phyloP scores from a whole-genome alignment of 441 rosid species.

The Bocquillonia castaneifolia region DNA sequence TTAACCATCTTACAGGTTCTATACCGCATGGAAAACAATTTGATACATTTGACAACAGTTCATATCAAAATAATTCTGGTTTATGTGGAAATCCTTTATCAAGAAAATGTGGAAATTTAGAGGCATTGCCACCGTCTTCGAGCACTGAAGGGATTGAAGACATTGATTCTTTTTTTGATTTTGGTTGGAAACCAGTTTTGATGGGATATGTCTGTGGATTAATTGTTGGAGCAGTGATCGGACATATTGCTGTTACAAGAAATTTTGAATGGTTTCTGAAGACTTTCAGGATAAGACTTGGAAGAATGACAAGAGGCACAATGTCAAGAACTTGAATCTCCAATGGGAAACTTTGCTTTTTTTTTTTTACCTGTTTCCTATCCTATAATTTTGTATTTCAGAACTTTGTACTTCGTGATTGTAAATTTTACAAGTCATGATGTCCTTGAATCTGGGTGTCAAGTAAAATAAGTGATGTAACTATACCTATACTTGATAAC shows the following conservation, averaged over 20 bases:
- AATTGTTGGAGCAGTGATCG: conserved; percentile 2
- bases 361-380: too few species aligned
- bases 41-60: too few species aligned
- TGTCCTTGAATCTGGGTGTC: too few species aligned
- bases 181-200: conserved; percentile 16
- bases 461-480: too few species aligned
- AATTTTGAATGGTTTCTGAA: neutral
- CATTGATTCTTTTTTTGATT: conserved; percentile 14
- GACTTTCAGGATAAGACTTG: neutral
- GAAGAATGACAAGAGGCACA: neutral
- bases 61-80: neutral
- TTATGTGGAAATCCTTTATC: conserved; percentile 3
- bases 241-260: neutral
- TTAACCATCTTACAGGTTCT: neutral
- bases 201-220: conserved; percentile 7
- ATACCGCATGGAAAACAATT: too few species aligned
- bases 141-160: neutral
- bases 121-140: neutral
- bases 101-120: conserved; percentile 4
- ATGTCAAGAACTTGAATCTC: neutral
- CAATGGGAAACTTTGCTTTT: too few species aligned
- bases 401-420: too few species aligned
- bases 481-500: too few species aligned
- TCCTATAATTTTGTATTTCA: too few species aligned
- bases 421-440: too few species aligned